Evolutionary conservation across 2,329 filamentous ascomycete species (phyloP).

Genomic region (Aspergillus calidoustus): DNA sequence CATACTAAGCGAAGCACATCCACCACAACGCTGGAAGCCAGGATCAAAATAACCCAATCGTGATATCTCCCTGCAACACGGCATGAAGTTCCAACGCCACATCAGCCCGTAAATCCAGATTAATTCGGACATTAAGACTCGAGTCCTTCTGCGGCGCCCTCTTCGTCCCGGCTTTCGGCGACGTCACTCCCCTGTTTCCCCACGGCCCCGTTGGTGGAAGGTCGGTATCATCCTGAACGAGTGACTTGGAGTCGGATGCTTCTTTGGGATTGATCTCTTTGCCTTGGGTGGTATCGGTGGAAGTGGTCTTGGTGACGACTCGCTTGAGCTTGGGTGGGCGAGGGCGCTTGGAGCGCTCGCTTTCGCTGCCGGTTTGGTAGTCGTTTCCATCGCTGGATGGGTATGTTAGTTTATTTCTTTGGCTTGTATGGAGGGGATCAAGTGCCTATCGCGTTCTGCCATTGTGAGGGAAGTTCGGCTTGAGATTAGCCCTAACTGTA

Average conservation of each 20-base stretch:
- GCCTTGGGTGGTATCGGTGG: background rate
- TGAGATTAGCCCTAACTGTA: background rate
- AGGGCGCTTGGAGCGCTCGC: background rate
- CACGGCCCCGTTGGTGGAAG: conserved; percentile 3
- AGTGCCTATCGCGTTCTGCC: background rate
- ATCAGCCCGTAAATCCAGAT: conserved; percentile 17
- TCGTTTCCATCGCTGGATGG: background rate
- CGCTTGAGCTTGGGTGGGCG: background rate
- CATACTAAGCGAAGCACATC: too few relatives aligned
- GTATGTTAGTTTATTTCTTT: background rate
- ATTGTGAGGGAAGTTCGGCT: background rate
- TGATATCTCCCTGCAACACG: conserved; percentile 13
- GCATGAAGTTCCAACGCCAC: conserved; percentile 14
- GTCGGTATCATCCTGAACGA: background rate
- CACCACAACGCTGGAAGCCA: background rate
- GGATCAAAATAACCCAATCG: conserved; percentile 10
- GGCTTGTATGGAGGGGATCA: background rate
- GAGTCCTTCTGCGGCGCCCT: conserved; percentile 8
- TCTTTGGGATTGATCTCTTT: background rate
- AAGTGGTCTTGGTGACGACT: background rate
- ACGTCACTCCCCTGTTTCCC: conserved; percentile 11
- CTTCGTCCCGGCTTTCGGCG: conserved; percentile 5
- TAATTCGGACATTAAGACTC: conserved; percentile 17
- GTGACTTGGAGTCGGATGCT: background rate
- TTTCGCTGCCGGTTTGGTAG: background rate